Percentiles rank a stretch among this genome's conserved stretches.
Conservation (phyloP, 495 filamentous ascomycete genomes). For the Aspergillus sparsus region DNA sequence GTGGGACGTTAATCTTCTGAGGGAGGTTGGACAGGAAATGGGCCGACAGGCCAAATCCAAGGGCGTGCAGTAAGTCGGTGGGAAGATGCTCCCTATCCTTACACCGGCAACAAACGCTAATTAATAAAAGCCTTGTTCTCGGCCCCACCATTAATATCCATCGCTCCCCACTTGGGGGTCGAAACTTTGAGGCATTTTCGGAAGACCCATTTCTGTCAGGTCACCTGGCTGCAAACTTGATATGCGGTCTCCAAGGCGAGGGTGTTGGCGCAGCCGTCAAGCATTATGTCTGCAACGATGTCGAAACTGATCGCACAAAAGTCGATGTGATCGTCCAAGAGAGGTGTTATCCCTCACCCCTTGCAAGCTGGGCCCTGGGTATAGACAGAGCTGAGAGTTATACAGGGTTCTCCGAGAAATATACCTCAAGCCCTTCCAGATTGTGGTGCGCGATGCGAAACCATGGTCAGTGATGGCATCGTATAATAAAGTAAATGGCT, state of each 20-base stretch:
- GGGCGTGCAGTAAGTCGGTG: no score
- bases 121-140: no score
- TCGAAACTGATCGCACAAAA: conserved; percentile 58
- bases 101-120: no score
- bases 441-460: conserved; percentile 56
- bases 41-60: conserved; percentile 60
- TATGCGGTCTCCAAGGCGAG: conserved; percentile 60
- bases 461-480: conserved; percentile 67
- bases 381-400: no score
- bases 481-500: conserved; percentile 69
- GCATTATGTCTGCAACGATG: conserved; percentile 68
- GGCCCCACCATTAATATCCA: conserved; percentile 70
- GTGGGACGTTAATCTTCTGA: conserved; percentile 55
- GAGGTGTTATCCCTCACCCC: no score
- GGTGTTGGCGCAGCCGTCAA: conserved; percentile 63
- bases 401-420: conserved; percentile 70
- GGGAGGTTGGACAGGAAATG: conserved; percentile 52
- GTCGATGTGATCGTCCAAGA: conserved; percentile 58
- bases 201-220: conserved; percentile 68
- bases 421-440: conserved; percentile 66
- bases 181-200: conserved; percentile 67
- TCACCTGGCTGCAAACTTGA: conserved; percentile 55
- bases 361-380: no score
- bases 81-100: no score
- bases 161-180: conserved; percentile 63